Evolutionary conservation across 441 rosid species (phyloP).

Genomic region (Populus hybrid): DNA sequence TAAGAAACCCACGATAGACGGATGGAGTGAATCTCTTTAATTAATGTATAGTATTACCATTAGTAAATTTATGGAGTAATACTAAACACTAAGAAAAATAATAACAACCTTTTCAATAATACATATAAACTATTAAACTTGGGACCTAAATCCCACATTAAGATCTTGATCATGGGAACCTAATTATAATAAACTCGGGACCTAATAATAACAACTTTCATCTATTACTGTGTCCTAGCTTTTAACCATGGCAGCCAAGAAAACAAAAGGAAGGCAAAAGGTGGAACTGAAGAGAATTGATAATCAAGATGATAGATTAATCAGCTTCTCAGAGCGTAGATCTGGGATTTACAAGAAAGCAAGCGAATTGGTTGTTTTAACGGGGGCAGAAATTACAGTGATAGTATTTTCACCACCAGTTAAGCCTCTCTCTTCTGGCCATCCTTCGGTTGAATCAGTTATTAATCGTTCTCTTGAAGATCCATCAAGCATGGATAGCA

Average conservation of each 20-base stretch:
- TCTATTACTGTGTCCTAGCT: not conserved
- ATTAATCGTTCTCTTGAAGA: not conserved
- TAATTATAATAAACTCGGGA: too few relatives aligned
- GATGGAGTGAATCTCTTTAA: too few relatives aligned
- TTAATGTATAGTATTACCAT: too few relatives aligned
- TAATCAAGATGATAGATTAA: constrained; percentile 15
- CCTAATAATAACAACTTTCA: too few relatives aligned
- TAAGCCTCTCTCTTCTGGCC: constrained; percentile 25
- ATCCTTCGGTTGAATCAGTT: constrained; percentile 23
- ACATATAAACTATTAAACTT: too few relatives aligned
- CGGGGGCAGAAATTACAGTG: constrained; percentile 17
- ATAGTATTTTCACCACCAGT: constrained; percentile 23
- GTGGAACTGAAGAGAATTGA: constrained; percentile 26
- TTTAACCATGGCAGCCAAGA: constrained; percentile 3
- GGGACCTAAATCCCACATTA: too few relatives aligned
- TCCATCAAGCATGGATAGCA: not conserved
- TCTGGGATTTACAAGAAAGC: constrained; percentile 27
- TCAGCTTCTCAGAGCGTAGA: constrained; percentile 30
- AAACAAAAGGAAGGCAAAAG: constrained; percentile 28
- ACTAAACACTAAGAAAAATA: too few relatives aligned
- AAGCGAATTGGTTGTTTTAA: constrained; percentile 22
- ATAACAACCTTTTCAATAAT: too few relatives aligned
- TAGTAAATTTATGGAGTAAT: too few relatives aligned
- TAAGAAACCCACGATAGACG: too few relatives aligned
- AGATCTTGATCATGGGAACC: too few relatives aligned